phyloP scores from a whole-genome alignment of 2,329 filamentous ascomycete genomes.

The Simplicillium aogashimaense region DNA sequence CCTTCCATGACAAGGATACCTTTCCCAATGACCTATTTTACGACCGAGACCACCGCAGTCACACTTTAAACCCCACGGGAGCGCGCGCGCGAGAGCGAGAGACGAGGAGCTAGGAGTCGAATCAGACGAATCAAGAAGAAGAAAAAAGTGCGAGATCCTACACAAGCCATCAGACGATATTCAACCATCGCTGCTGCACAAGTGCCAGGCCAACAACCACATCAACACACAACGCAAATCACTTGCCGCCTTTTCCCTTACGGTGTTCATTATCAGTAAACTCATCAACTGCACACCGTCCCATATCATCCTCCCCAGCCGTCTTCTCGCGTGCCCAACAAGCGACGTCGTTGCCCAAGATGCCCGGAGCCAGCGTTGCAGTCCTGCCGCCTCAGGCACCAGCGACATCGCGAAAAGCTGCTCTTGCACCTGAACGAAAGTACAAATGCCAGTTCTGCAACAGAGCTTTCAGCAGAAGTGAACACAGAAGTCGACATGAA shows the following conservation, averaged over 20 bases:
- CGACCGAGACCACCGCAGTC: conserved; percentile 43
- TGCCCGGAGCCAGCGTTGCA: conserved; percentile 63
- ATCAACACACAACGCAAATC: neutral
- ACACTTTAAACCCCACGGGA: conserved; percentile 65
- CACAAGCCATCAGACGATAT: conserved; percentile 32
- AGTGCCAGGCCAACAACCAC: neutral
- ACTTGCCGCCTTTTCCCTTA: no score
- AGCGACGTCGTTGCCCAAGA: conserved; percentile 32
- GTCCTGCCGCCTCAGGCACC: conserved; percentile 55
- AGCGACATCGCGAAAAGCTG: conserved; percentile 64
- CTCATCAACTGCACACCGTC: neutral
- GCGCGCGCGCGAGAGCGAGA: conserved; percentile 47
- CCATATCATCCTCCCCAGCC: no score
- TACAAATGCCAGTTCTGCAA: conserved; percentile 99
- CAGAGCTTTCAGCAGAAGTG: conserved; percentile 92
- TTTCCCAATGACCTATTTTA: conserved; percentile 42
- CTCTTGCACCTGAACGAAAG: conserved; percentile 82
- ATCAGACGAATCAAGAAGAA: conserved; percentile 19
- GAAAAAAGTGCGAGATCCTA: conserved; percentile 6
- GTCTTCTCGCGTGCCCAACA: conserved; percentile 12
- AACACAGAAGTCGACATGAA: conserved; percentile 94
- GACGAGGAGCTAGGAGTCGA: conserved; percentile 27
- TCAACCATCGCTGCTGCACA: conserved; percentile 43
- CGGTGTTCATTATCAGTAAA: no score
- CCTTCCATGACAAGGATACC: conserved; percentile 31